Evolutionary conservation across 805 yeast species (phyloP).

Genomic region (Ogataea kodamae): DNA sequence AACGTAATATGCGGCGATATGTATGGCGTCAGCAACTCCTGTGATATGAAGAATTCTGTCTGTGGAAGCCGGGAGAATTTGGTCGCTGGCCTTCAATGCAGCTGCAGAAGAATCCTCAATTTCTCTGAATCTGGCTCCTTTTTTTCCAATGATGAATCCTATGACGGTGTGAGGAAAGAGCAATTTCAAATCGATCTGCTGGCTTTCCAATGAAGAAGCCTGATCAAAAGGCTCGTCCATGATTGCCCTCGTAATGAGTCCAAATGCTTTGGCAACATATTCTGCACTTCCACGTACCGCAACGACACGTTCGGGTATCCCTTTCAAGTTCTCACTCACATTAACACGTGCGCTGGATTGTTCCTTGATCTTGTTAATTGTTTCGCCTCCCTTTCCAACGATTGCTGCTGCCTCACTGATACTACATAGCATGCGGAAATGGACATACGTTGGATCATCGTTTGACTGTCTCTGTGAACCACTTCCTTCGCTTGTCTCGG

Average conservation of each 20-base stretch:
- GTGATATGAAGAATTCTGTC: constrained; percentile 67
- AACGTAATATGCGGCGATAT: constrained; percentile 74
- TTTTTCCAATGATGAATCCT: constrained; percentile 79
- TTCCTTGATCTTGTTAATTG: constrained; percentile 59
- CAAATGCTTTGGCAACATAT: constrained; percentile 78
- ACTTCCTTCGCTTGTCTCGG: constrained; percentile 1
- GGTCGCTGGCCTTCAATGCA: constrained; percentile 66
- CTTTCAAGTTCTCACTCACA: constrained; percentile 69
- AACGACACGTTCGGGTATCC: constrained; percentile 71
- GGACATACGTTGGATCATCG: constrained; percentile 59
- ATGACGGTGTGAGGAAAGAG: constrained; percentile 75
- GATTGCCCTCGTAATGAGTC: constrained; percentile 63
- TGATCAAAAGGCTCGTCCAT: constrained; percentile 63
- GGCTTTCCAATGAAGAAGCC: constrained; percentile 54
- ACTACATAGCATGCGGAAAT: constrained; percentile 69
- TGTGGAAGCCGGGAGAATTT: constrained; percentile 68
- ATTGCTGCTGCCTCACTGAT: constrained; percentile 72
- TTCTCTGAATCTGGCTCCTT: constrained; percentile 69
- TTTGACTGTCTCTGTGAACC: constrained; percentile 24
- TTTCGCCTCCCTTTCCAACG: constrained; percentile 81
- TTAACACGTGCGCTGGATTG: constrained; percentile 61
- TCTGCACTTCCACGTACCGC: constrained; percentile 73
- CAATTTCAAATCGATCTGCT: constrained; percentile 53
- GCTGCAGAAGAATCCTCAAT: constrained; percentile 84
- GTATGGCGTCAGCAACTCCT: constrained; percentile 86